A percentile compares a stretch with the other conserved stretches of the same genome.
phyloP scores from a whole-genome alignment of 2,329 filamentous ascomycete species.

The Clarireedia monteithiana region DNA sequence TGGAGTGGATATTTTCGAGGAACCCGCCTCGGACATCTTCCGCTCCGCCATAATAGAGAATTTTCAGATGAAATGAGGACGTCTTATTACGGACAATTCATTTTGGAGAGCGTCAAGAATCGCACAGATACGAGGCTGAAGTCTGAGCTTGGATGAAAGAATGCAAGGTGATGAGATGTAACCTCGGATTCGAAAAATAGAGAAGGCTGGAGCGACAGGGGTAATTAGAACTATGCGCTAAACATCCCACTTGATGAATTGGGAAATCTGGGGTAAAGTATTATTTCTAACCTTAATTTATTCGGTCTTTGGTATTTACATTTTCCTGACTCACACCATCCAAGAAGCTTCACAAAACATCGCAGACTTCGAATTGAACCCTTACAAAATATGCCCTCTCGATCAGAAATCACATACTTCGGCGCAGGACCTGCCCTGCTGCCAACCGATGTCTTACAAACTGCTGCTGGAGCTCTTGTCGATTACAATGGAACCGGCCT shows the following conservation, averaged over 20 bases:
- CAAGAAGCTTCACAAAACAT: too few relatives aligned
- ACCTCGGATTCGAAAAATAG: not conserved
- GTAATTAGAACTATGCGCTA: not conserved
- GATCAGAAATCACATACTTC: constrained; percentile 65
- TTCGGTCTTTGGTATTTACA: not conserved
- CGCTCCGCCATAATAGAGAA: constrained; percentile 35
- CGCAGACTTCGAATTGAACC: too few relatives aligned
- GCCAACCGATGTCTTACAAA: constrained; percentile 72
- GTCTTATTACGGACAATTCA: not conserved
- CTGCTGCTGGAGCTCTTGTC: constrained; percentile 67
- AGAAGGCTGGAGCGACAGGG: not conserved
- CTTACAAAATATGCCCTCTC: constrained; percentile 4
- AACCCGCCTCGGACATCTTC: constrained; percentile 37
- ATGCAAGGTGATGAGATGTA: too few relatives aligned
- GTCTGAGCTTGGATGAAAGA: too few relatives aligned
- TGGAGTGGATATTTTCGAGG: constrained; percentile 26
- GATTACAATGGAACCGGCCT: constrained; percentile 78
- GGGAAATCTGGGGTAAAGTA: constrained; percentile 5
- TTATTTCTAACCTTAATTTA: not conserved
- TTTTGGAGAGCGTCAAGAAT: too few relatives aligned
- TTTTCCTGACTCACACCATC: too few relatives aligned
- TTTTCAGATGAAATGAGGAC: not conserved
- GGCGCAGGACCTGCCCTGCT: constrained; percentile 85
- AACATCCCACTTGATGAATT: constrained; percentile 1
- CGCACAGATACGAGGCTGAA: too few relatives aligned